A percentile compares a stretch with the other conserved stretches of the same genome.
Evolutionary conservation across 2,329 filamentous ascomycete species (phyloP).

Genomic region (Alternaria alternata): DNA sequence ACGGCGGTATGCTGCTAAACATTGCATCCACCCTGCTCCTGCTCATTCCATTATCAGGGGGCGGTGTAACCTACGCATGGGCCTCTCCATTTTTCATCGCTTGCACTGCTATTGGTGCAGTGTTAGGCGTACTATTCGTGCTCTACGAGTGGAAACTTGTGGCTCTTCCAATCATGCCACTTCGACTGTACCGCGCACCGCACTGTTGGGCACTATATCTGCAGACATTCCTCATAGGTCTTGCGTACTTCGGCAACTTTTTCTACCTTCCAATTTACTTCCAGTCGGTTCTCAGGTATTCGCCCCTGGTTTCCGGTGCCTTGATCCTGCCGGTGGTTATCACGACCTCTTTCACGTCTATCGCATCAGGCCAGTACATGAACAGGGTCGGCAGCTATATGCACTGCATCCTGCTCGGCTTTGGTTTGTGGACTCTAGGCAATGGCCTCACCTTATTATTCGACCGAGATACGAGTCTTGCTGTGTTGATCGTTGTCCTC

Average conservation of each 20-base stretch:
- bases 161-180: constrained; percentile 65
- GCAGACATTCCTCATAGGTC: constrained; percentile 68
- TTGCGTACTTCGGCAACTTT: constrained; percentile 66
- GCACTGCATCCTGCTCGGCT: constrained; percentile 41
- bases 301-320: constrained; percentile 60
- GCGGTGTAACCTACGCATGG: constrained; percentile 66
- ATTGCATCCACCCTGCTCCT: constrained; percentile 67
- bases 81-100: constrained; percentile 65
- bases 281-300: constrained; percentile 63
- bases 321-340: constrained; percentile 55
- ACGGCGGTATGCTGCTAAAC: constrained; percentile 63
- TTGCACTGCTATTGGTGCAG: constrained; percentile 62
- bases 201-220: constrained; percentile 64
- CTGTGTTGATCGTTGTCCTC: constrained; percentile 60
- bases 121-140: constrained; percentile 59
- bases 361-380: constrained; percentile 32
- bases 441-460: constrained; percentile 63
- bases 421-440: constrained; percentile 60
- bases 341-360: constrained; percentile 25
- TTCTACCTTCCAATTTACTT: constrained; percentile 71
- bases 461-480: constrained; percentile 52
- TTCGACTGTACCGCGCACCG: constrained; percentile 63
- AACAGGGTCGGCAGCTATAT: constrained; percentile 29
- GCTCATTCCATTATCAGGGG: constrained; percentile 70
- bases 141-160: constrained; percentile 66